Conservation (phyloP, 169 alveolate species). For the Cryptosporidium ryanae region DNA sequence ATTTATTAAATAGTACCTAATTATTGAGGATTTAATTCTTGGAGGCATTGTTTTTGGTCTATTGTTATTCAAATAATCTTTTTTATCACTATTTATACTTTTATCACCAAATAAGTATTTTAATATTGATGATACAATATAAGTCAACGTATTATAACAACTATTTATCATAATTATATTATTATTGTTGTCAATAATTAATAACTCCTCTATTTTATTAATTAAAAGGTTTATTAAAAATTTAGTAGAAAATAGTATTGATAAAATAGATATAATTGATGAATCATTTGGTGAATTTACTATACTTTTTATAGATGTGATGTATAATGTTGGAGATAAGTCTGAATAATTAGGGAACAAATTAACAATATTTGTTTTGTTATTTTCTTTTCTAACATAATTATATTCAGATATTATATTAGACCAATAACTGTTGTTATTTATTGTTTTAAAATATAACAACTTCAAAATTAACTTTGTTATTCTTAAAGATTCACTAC, state of each 20-base stretch:
- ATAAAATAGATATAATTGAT: constrained; percentile 17
- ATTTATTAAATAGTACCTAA: constrained; percentile 32
- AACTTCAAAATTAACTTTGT: constrained; percentile 2
- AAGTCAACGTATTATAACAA: neutral
- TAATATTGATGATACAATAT: constrained; percentile 32
- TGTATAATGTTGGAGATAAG: constrained; percentile 35
- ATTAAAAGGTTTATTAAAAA: neutral
- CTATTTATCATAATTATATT: neutral
- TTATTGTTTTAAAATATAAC: constrained; percentile 14
- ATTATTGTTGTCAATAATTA: neutral
- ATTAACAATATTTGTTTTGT: constrained; percentile 7
- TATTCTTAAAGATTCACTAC: neutral
- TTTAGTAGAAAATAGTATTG: constrained; percentile 25
- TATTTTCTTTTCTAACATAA: constrained; percentile 1
- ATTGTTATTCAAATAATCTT: constrained; percentile 4
- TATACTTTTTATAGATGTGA: constrained; percentile 11
- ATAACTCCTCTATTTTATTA: neutral
- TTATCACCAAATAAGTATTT: constrained; percentile 40
- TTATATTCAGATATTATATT: constrained; percentile 18
- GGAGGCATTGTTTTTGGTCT: constrained; percentile 19
- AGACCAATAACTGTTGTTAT: constrained; percentile 13
- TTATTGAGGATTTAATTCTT: constrained; percentile 39
- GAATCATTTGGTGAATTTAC: constrained; percentile 18
- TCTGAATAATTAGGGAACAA: constrained; percentile 4
- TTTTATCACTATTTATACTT: neutral